These are phyloP conservation scores for Nemania serpens DNA, from an alignment of 2,329 filamentous ascomycete genomes.

Conservation along the genomic window DNA sequence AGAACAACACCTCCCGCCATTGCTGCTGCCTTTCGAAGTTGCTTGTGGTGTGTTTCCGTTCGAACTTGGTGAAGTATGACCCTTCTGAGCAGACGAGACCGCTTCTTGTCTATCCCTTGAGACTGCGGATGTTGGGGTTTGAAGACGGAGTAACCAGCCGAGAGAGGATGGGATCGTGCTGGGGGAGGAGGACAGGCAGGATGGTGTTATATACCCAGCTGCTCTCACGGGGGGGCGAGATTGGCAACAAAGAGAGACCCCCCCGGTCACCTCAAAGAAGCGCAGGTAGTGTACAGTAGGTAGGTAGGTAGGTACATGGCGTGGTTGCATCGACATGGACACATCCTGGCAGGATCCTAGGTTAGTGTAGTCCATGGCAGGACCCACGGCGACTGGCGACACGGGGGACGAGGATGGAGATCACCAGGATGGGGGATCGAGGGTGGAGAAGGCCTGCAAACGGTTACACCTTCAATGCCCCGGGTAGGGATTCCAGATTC, in stretches of 20 bases:
- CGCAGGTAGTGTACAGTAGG: background rate
- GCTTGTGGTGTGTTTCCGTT: slow-evolving; percentile 22
- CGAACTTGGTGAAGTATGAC: slow-evolving; percentile 22
- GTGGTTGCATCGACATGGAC: slow-evolving; percentile 27
- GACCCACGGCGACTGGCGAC: slow-evolving; percentile 12
- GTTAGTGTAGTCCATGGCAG: slow-evolving; percentile 17
- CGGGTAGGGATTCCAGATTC: background rate
- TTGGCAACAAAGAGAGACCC: slow-evolving; percentile 24
- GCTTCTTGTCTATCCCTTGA: slow-evolving; percentile 26
- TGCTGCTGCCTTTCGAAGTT: slow-evolving; percentile 19
- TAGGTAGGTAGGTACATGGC: slow-evolving; percentile 21
- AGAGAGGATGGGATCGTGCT: slow-evolving; percentile 22
- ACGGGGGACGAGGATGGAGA: background rate
- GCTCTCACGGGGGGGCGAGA: slow-evolving; percentile 21
- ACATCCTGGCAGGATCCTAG: slow-evolving; percentile 1
- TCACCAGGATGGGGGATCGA: background rate
- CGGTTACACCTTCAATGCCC: slow-evolving; percentile 30
- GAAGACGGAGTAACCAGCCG: slow-evolving; percentile 31
- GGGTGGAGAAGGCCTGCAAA: slow-evolving; percentile 24
- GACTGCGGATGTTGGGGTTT: slow-evolving; percentile 23
- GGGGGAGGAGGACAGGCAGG: slow-evolving; percentile 26
- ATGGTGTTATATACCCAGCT: slow-evolving; percentile 36
- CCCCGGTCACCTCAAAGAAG: slow-evolving; percentile 18
- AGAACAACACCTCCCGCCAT: slow-evolving; percentile 41
- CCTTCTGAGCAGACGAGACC: slow-evolving; percentile 28